Evolutionary conservation across 345 rosid species (phyloP), one percentile per base, ranked within the genome.

Genomic region (Sapria himalayana): DNA sequence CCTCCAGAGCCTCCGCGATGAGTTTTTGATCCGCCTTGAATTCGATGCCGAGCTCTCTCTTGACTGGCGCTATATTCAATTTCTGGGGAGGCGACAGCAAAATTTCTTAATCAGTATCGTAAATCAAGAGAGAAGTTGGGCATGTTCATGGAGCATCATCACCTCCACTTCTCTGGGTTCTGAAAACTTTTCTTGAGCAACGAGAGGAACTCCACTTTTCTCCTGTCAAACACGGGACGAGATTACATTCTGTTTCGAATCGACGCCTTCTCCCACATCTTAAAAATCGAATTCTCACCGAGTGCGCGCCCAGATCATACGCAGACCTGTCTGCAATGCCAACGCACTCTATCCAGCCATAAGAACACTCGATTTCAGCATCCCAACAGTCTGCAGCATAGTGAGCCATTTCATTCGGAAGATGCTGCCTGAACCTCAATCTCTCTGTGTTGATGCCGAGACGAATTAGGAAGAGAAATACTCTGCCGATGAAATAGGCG

Each of bases 381-480:
- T 86, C 97, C 97, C 97, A 86, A 55, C 97, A 86, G 45, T 82
- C 97, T 19, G 94, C 91, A 4, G 97, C 97, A 53, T 86, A 86
- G 58, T 81, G 97, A 11, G 97, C 97, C 97, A 86, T 86, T 65
- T 86, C 97, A 46, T 81, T 86, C 36, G 97, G 82, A 37, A 86
- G 80, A 63, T 86, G 97, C 58, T 86, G 97, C 35, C 97, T 62
- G 65, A 86, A 86, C 19, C 94, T 79, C 43, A 86, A 46, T 4
- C 94, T 73, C 0, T 58, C 71, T 59, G 63, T 71, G 59, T 81
- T 82, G 42, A 86, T 78, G 44, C 94, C 97, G 33, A 86, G 93
- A 33, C 36, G 35, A 15, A 76, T 69, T 20, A 86, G 78, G 66
- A 86, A 86, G 32, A 81, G 81, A 59, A 73, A 81, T 0, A 81